Conservation (phyloP, 805 yeast species). For the Spathaspora gorwiae region DNA sequence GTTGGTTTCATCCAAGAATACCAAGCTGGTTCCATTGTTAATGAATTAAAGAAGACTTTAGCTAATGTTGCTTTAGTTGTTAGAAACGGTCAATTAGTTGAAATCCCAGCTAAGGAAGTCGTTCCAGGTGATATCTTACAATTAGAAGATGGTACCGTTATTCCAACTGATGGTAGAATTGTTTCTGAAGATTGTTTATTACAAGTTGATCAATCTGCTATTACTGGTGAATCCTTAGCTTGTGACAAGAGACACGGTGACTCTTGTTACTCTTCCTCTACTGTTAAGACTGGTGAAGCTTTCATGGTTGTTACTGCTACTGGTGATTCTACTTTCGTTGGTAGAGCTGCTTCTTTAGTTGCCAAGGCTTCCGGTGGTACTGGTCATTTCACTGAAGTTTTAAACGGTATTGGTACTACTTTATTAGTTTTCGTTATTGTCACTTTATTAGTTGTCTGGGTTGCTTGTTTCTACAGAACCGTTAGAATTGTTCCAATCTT, state of each 20-base stretch:
- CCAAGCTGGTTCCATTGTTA: conserved; percentile 98
- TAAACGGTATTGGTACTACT: conserved; percentile 95
- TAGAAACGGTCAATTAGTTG: conserved; percentile 75
- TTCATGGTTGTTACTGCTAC: conserved; percentile 92
- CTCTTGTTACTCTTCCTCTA: conserved; percentile 83
- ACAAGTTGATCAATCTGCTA: conserved; percentile 94
- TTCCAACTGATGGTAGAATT: conserved; percentile 90
- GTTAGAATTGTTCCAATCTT: conserved; percentile 80
- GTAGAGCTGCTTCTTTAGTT: conserved; percentile 95
- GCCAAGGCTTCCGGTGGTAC: conserved; percentile 89
- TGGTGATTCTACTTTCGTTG: conserved; percentile 93
- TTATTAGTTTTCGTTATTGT: conserved; percentile 82
- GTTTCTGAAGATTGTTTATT: conserved; percentile 80
- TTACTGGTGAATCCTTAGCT: conserved; percentile 96
- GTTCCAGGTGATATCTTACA: conserved; percentile 95
- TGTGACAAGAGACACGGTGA: conserved; percentile 91
- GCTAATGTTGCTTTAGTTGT: conserved; percentile 85
- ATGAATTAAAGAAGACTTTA: conserved; percentile 89
- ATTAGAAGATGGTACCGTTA: conserved; percentile 88
- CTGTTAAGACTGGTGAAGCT: conserved; percentile 94
- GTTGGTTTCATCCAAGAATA: conserved; percentile 97
- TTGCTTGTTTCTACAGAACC: conserved; percentile 91
- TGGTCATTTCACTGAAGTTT: conserved; percentile 96
- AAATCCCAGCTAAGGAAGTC: conserved; percentile 76
- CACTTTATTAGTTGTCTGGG: conserved; percentile 87